A percentile compares a stretch with the other conserved stretches of the same genome.
Conservation (phyloP, 1,139 yeast genomes). For the Kodamaea sp. region DNA sequence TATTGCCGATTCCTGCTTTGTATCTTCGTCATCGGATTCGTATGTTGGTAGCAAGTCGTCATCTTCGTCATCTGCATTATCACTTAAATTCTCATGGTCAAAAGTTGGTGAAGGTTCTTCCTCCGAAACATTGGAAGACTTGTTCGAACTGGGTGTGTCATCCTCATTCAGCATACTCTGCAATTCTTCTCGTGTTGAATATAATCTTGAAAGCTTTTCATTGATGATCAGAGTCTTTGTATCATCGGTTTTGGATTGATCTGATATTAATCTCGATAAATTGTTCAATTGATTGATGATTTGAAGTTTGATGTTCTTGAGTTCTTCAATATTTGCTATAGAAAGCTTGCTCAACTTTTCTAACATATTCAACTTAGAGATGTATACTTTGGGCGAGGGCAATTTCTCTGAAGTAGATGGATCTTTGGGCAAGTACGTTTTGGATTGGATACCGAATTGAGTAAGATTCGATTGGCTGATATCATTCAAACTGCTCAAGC, state of each 20-base stretch:
- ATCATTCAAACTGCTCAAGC: conserved; percentile 31
- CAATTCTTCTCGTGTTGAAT: conserved; percentile 47
- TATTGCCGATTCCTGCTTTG: background rate
- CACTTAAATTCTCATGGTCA: conserved; percentile 12
- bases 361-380: conserved; percentile 45
- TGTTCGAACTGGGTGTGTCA: conserved; percentile 1
- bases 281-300: conserved; percentile 45
- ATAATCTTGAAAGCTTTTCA: conserved; percentile 37
- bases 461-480: conserved; percentile 39
- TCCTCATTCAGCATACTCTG: conserved; percentile 41
- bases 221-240: conserved; percentile 43
- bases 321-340: conserved; percentile 34
- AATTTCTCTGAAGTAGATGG: conserved; percentile 46
- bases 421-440: conserved; percentile 42
- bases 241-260: conserved; percentile 48
- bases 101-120: conserved; percentile 15
- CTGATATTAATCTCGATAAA: conserved; percentile 41
- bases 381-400: conserved; percentile 54
- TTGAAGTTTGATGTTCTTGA: conserved; percentile 40
- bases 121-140: conserved; percentile 1
- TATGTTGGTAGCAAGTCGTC: conserved; percentile 29
- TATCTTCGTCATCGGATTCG: conserved; percentile 32
- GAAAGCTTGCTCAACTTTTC: conserved; percentile 45
- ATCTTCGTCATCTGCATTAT: conserved; percentile 23
- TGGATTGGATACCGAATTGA: conserved; percentile 46